Evolutionary conservation across 2,329 filamentous ascomycete genomes (phyloP).

Genomic region (Paraphoma chrysanthemicola): DNA sequence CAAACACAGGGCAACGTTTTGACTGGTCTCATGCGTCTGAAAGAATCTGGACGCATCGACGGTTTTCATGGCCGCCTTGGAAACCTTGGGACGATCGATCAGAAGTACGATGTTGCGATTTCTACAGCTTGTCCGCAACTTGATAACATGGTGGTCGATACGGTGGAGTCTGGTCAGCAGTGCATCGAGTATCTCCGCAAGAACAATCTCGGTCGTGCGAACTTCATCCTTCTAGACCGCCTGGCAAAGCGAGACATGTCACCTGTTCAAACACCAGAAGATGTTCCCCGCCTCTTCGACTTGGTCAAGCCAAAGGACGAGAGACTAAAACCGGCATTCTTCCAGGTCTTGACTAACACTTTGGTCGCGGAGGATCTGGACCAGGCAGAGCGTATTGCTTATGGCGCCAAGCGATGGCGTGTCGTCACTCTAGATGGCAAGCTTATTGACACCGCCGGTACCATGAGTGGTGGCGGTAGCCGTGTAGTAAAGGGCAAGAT

Average conservation of each 20-base stretch:
- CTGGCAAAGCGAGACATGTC: constrained; percentile 79
- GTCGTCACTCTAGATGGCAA: constrained; percentile 96
- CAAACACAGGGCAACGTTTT: constrained; percentile 94
- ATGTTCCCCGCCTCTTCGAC: constrained; percentile 91
- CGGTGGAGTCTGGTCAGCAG: constrained; percentile 93
- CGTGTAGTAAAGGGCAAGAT: constrained; percentile 91
- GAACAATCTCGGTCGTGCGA: constrained; percentile 94
- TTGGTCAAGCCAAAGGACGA: constrained; percentile 88
- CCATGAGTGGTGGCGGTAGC: constrained; percentile 96
- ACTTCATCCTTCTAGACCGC: constrained; percentile 95
- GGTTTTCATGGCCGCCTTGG: constrained; percentile 96
- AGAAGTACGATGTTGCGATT: constrained; percentile 96
- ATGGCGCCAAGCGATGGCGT: constrained; percentile 90
- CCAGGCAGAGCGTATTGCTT: constrained; percentile 97
- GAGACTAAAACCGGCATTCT: constrained; percentile 88
- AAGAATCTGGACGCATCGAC: constrained; percentile 94
- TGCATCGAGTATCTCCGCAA: constrained; percentile 98
- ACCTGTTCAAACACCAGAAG: constrained; percentile 85
- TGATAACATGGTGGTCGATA: constrained; percentile 96
- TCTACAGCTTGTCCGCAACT: constrained; percentile 92
- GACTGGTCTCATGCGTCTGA: constrained; percentile 89
- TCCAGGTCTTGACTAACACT: constrained; percentile 93
- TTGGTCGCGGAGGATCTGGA: constrained; percentile 89
- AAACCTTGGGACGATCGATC: constrained; percentile 91
- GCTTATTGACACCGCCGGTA: constrained; percentile 96